Percentiles rank a stretch among this genome's conserved stretches.
Evolutionary conservation across 768 basidiomycete species (phyloP).

Genomic region (Leccinum subtestaceum): DNA sequence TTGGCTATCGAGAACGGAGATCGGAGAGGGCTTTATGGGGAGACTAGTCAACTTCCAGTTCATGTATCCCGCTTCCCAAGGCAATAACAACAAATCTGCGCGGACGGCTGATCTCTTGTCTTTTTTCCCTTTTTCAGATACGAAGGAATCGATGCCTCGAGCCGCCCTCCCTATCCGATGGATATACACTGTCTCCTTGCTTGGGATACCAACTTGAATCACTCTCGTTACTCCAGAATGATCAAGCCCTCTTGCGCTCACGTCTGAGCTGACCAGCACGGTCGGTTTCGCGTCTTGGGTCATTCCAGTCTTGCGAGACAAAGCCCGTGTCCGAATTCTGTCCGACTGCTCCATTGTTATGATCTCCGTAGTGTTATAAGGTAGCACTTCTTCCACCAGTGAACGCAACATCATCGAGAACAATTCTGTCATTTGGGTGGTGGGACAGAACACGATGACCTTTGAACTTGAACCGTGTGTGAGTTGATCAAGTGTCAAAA

Average conservation of each 20-base stretch:
- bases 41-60: slow-evolving; percentile 59
- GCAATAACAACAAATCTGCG: slow-evolving; percentile 76
- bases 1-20: slow-evolving; percentile 10
- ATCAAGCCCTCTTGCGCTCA: slow-evolving; percentile 86
- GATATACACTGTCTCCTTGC: slow-evolving; percentile 67
- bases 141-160: slow-evolving; percentile 53
- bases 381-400: slow-evolving; percentile 43
- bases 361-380: slow-evolving; percentile 53
- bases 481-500: slow-evolving; percentile 89
- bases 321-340: slow-evolving; percentile 26
- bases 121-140: slow-evolving; percentile 19
- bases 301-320: slow-evolving; percentile 11
- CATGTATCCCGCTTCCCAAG: slow-evolving; percentile 75
- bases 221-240: slow-evolving; percentile 88
- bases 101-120: slow-evolving; percentile 29
- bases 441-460: slow-evolving; percentile 78
- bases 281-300: slow-evolving; percentile 39
- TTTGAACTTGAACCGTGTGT: slow-evolving; percentile 64
- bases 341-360: slow-evolving; percentile 51
- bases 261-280: slow-evolving; percentile 81
- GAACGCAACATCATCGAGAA: slow-evolving; percentile 60
- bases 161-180: slow-evolving; percentile 88
- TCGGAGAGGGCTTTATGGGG: slow-evolving; percentile 61
- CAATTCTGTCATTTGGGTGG: slow-evolving; percentile 82
- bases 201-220: slow-evolving; percentile 86